Evolutionary conservation across 2,329 filamentous ascomycete species (phyloP), one percentile per base, ranked within the genome.

Genomic region (Cercospora sp.): DNA sequence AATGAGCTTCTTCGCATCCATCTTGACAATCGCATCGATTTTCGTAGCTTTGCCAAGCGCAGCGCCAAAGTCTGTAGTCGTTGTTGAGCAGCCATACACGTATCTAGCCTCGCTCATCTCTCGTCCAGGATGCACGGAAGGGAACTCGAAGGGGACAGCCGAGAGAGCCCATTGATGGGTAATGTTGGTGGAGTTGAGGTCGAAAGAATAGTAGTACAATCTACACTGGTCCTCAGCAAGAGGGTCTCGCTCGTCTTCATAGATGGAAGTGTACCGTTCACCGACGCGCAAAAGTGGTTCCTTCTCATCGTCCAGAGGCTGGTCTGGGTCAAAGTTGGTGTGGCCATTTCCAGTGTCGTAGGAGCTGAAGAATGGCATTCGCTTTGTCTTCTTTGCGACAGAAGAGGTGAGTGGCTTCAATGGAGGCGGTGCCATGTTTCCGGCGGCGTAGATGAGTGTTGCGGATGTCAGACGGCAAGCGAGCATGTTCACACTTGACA

Each of bases 201-300:
- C 79, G 73, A 91, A 91, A 42, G 83, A 82, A 74, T 90, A 91
- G 74, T 91, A 91, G 77, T 91, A 91, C 0, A 92, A 81, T 5
- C 89, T 84, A 68, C 89, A 91, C 76, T 91, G 88, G 57, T 90
- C 87, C 70, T 88, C 84, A 69, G 90, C 88, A 1, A 78, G 78
- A 20, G 71, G 65, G 20, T 72, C 72, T 7, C 51, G 33, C 28
- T 64, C 62, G 7, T 64, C 62, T 64, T 64, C 62, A n/a, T 64
- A 64, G 33, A 64, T 64, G 18, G 62, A 64, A 10, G 62, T 64
- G 51, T 64, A 64, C 69, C 67, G 30, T 61, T 33, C 26, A 58
- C 66, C 13, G 67, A 62, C 58, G 65, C 66, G 69, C 3, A 77
- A 66, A 9, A 77, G 67, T 2, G 75, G 71, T 30, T 76, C 73